Percentiles rank a stretch among this genome's conserved stretches.
phyloP scores from a whole-genome alignment of 2,329 filamentous ascomycete genomes.

The Raffaelea albimanens region DNA sequence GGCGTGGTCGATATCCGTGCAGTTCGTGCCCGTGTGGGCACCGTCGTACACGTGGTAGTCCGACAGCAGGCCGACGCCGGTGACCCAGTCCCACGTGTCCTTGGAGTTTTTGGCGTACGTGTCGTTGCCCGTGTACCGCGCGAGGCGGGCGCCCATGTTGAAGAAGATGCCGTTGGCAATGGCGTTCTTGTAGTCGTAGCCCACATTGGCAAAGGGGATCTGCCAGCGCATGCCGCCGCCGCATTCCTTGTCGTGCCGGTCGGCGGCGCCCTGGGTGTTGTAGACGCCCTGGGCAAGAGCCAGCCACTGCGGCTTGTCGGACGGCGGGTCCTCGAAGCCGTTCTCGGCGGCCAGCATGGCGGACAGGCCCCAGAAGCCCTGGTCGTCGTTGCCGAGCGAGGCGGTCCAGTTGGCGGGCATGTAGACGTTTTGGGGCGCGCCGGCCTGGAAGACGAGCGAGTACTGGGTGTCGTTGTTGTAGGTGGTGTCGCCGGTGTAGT shows the following conservation, averaged over 20 bases:
- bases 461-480: slow-evolving; percentile 61
- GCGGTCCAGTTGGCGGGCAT: slow-evolving; percentile 64
- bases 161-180: slow-evolving; percentile 42
- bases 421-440: slow-evolving; percentile 58
- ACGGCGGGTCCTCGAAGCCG: slow-evolving; percentile 52
- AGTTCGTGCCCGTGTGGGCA: slow-evolving; percentile 46
- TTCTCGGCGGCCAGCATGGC: slow-evolving; percentile 63
- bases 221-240: slow-evolving; percentile 74
- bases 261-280: slow-evolving; percentile 56
- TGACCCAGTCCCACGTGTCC: slow-evolving; percentile 63
- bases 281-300: slow-evolving; percentile 71
- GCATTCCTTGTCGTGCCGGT: slow-evolving; percentile 61
- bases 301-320: slow-evolving; percentile 54
- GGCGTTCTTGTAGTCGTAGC: slow-evolving; percentile 62
- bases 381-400: slow-evolving; percentile 63
- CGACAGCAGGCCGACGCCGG: slow-evolving; percentile 46
- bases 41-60: slow-evolving; percentile 56
- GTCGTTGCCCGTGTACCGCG: slow-evolving; percentile 63
- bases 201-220: slow-evolving; percentile 73
- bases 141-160: slow-evolving; percentile 48
- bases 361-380: slow-evolving; percentile 65
- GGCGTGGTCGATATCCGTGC: slow-evolving; percentile 35
- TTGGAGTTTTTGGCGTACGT: slow-evolving; percentile 73
- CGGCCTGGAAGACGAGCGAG: slow-evolving; percentile 66
- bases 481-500: slow-evolving; percentile 36